Conservation (phyloP, 257 asterid species). For the Solanum chiquidenum region DNA sequence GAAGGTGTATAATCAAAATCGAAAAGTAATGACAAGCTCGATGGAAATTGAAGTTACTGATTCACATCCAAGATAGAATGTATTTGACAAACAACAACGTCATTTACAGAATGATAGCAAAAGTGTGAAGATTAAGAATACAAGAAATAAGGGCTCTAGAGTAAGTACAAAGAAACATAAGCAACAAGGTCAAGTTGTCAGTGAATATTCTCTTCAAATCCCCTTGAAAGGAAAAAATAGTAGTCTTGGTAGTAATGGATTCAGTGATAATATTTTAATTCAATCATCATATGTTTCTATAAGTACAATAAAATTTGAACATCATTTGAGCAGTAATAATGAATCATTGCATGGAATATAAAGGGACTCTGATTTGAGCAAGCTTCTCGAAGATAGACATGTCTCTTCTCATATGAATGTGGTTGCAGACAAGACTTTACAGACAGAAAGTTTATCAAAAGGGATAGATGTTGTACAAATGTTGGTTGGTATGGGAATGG, state of each 20-base stretch:
- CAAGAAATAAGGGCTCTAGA: slow-evolving; percentile 10
- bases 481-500: not conserved
- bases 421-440: slow-evolving; percentile 7
- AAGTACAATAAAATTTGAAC: slow-evolving; percentile 3
- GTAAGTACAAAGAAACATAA: slow-evolving; percentile 12
- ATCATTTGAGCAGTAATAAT: not conserved
- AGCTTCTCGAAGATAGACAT: slow-evolving; percentile 22
- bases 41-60: slow-evolving; percentile 10
- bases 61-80: slow-evolving; percentile 23
- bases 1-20: not conserved
- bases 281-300: slow-evolving; percentile 1
- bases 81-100: not conserved
- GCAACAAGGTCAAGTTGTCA: slow-evolving; percentile 11
- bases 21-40: not conserved
- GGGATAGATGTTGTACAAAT: not conserved
- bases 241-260: not conserved
- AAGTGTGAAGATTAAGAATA: slow-evolving; percentile 12
- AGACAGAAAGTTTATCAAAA: slow-evolving; percentile 5
- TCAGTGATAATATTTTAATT: not conserved
- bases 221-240: not conserved
- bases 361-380: slow-evolving; percentile 7
- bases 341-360: slow-evolving; percentile 5
- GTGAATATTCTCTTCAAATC: slow-evolving; percentile 4
- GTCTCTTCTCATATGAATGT: slow-evolving; percentile 1
- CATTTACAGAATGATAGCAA: slow-evolving; percentile 4